Evolutionary conservation across 306 rosid genomes (phyloP).

Genomic region (Vicia faba): DNA sequence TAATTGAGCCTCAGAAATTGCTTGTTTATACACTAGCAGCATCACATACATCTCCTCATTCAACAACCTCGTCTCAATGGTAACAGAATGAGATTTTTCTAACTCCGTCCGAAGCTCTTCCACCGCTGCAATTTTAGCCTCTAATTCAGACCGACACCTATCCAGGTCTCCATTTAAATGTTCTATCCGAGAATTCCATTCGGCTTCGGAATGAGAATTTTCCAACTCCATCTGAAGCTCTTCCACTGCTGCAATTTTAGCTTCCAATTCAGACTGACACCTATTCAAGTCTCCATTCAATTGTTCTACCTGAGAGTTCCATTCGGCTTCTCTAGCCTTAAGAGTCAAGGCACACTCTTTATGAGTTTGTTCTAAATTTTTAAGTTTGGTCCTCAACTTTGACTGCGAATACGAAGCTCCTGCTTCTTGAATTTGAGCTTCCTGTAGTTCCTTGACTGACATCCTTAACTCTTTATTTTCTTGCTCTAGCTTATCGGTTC

Average conservation of each 20-base stretch:
- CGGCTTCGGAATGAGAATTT: constrained; percentile 49
- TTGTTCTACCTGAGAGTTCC: constrained; percentile 50
- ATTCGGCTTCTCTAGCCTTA: constrained; percentile 63
- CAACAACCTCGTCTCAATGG: constrained; percentile 60
- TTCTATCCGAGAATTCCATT: constrained; percentile 52
- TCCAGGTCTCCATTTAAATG: constrained; percentile 45
- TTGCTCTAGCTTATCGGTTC: constrained; percentile 58
- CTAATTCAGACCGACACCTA: constrained; percentile 46
- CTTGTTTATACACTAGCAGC: constrained; percentile 62
- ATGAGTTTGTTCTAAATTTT: constrained; percentile 58
- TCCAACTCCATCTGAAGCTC: constrained; percentile 60
- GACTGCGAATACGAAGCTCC: constrained; percentile 64
- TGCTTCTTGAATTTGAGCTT: constrained; percentile 75
- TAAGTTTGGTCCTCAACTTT: constrained; percentile 63
- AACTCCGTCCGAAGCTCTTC: constrained; percentile 54
- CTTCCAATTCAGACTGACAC: constrained; percentile 48
- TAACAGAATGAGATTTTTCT: constrained; percentile 50
- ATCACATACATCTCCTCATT: constrained; percentile 70
- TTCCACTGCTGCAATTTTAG: constrained; percentile 48
- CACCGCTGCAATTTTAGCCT: constrained; percentile 45
- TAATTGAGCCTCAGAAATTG: constrained; percentile 63
- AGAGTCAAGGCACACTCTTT: constrained; percentile 54
- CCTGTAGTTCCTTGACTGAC: constrained; percentile 69
- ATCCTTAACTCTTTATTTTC: constrained; percentile 61
- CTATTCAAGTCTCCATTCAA: constrained; percentile 45